phyloP scores from a whole-genome alignment of 2,329 filamentous ascomycete species.

The Fulvia fulva region DNA sequence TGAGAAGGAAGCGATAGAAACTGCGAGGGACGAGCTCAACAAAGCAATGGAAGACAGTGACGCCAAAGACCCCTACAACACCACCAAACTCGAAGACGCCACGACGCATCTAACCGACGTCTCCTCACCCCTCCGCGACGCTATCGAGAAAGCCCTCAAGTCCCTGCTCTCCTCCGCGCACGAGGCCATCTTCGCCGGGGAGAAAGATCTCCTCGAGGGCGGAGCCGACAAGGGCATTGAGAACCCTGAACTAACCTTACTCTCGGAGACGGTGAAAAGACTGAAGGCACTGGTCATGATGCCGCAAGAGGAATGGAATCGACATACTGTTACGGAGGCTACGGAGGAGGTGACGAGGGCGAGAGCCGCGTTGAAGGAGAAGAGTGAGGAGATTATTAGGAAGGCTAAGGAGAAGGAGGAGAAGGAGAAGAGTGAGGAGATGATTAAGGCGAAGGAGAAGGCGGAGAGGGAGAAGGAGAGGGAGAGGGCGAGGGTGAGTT shows the following conservation, averaged over 20 bases:
- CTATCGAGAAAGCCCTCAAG: slow-evolving; percentile 27
- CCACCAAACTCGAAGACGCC: slow-evolving; percentile 19
- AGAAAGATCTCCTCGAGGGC: slow-evolving; percentile 30
- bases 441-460: too few species aligned
- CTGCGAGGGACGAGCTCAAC: slow-evolving; percentile 27
- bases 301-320: slow-evolving; percentile 31
- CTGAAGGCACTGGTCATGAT: slow-evolving; percentile 33
- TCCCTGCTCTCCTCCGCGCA: slow-evolving; percentile 32
- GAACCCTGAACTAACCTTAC: slow-evolving; percentile 19
- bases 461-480: too few species aligned
- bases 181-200: slow-evolving; percentile 34
- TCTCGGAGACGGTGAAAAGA: slow-evolving; percentile 24
- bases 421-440: too few species aligned
- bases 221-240: slow-evolving; percentile 10
- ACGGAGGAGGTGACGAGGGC: slow-evolving; percentile 29
- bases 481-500: too few species aligned
- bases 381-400: slow-evolving; percentile 10
- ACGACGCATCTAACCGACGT: slow-evolving; percentile 20
- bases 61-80: slow-evolving; percentile 17
- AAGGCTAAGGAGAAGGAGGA: not conserved
- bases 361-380: slow-evolving; percentile 22
- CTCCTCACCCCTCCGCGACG: slow-evolving; percentile 23
- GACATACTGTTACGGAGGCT: slow-evolving; percentile 27
- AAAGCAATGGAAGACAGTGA: slow-evolving; percentile 22
- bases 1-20: slow-evolving; percentile 27